Conservation (phyloP, 768 basidiomycete genomes). For the Epithele typhae region DNA sequence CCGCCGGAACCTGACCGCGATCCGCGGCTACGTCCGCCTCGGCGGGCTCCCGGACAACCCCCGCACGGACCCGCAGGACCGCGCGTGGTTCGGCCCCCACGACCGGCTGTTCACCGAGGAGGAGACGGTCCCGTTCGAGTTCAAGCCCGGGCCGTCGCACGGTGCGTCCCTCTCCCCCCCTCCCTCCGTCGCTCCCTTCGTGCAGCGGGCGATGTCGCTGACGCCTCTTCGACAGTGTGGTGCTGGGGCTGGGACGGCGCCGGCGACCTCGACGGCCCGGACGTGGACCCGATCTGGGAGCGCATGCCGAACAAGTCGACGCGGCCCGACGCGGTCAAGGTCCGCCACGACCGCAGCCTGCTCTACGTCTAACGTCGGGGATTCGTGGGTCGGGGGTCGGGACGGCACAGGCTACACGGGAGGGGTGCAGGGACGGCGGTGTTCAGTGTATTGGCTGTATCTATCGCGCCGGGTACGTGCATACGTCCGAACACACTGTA, state of each 20-base stretch:
- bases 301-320: slow-evolving; percentile 64
- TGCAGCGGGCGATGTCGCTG: not conserved
- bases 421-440: no score
- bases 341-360: slow-evolving; percentile 56
- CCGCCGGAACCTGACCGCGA: slow-evolving; percentile 90
- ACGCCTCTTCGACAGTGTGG: slow-evolving; percentile 62
- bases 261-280: slow-evolving; percentile 95
- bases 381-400: no score
- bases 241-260: slow-evolving; percentile 99
- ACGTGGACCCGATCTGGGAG: slow-evolving; percentile 98
- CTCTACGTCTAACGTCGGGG: slow-evolving; percentile 5
- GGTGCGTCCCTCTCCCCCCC: slow-evolving; percentile 49
- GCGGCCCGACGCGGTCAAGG: slow-evolving; percentile 50
- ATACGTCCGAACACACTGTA: no score
- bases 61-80: slow-evolving; percentile 93
- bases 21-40: slow-evolving; percentile 89
- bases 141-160: slow-evolving; percentile 76
- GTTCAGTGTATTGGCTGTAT: no score
- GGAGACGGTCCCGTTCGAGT: slow-evolving; percentile 73
- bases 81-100: slow-evolving; percentile 97
- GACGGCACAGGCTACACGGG: no score
- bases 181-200: not conserved
- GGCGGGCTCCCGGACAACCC: slow-evolving; percentile 98
- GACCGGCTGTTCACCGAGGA: slow-evolving; percentile 90
- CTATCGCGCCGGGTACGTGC: no score